Percentiles rank a stretch among this genome's conserved stretches.
Conservation (phyloP, 1,139 yeast species). For the Kodamaea anthophila region DNA sequence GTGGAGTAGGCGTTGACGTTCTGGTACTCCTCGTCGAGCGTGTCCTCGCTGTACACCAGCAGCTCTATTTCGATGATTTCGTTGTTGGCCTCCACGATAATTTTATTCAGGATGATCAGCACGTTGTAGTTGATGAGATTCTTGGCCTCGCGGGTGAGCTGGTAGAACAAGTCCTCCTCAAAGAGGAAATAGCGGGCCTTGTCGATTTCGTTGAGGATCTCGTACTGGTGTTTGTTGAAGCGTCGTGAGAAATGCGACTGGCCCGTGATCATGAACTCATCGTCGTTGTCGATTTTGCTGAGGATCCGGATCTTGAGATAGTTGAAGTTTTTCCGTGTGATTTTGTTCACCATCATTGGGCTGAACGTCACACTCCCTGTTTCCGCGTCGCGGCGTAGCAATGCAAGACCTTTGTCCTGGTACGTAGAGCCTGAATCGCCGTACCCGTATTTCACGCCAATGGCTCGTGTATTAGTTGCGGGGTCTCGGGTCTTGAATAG, state of each 20-base stretch:
- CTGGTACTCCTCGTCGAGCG: slow-evolving; percentile 24
- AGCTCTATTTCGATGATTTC: slow-evolving; percentile 68
- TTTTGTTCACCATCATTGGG: slow-evolving; percentile 19
- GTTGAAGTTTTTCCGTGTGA: slow-evolving; percentile 27
- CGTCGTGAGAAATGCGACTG: slow-evolving; percentile 32
- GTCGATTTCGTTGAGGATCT: slow-evolving; percentile 46
- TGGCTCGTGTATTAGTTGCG: slow-evolving; percentile 37
- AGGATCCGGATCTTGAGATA: slow-evolving; percentile 50
- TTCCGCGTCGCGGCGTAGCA: slow-evolving; percentile 40
- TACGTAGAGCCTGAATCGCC: slow-evolving; percentile 81
- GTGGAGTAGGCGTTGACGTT: slow-evolving; percentile 27
- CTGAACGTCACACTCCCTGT: slow-evolving; percentile 31
- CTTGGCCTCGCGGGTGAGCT: slow-evolving; percentile 70
- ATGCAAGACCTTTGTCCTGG: slow-evolving; percentile 68
- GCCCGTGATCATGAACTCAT: slow-evolving; percentile 46
- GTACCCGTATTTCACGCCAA: slow-evolving; percentile 85
- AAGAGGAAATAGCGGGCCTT: slow-evolving; percentile 67
- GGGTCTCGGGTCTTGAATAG: slow-evolving; percentile 63
- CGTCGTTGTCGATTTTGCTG: slow-evolving; percentile 48
- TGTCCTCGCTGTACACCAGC: slow-evolving; percentile 47
- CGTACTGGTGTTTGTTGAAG: slow-evolving; percentile 20
- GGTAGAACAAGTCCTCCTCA: slow-evolving; percentile 77
- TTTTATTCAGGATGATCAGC: slow-evolving; percentile 57
- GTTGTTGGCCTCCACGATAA: slow-evolving; percentile 56
- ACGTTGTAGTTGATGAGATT: slow-evolving; percentile 68